These are phyloP conservation scores for Dictyostelium intermedium DNA, from an alignment of 78 protist genomes.

Conservation along the genomic window DNA sequence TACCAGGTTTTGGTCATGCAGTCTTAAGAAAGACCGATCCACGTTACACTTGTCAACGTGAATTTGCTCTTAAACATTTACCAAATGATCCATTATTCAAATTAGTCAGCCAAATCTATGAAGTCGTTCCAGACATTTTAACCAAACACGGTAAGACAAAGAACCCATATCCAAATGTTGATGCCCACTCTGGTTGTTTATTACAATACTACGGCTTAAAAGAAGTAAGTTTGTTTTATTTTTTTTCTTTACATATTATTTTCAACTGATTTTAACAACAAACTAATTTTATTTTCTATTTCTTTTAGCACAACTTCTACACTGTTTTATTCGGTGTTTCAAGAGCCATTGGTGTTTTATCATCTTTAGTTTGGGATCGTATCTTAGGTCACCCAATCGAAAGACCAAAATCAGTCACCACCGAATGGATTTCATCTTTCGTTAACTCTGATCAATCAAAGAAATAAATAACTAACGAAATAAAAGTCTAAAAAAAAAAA, in stretches of 20 bases:
- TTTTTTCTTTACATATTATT: background rate
- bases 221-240: background rate
- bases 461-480: background rate
- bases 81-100: slow-evolving; percentile 96
- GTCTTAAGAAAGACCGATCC: slow-evolving; percentile 96
- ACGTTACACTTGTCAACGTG: slow-evolving; percentile 97
- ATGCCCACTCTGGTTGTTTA: slow-evolving; percentile 98
- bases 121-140: slow-evolving; percentile 93
- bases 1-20: slow-evolving; percentile 99
- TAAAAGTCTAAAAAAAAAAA: background rate
- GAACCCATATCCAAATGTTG: slow-evolving; percentile 98
- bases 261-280: slow-evolving; percentile 87
- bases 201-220: slow-evolving; percentile 75
- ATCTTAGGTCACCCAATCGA: slow-evolving; percentile 96
- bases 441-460: background rate
- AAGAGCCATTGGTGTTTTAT: slow-evolving; percentile 96
- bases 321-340: slow-evolving; percentile 98
- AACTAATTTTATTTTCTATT: background rate
- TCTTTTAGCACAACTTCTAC: slow-evolving; percentile 87
- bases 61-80: slow-evolving; percentile 96
- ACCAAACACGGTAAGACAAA: slow-evolving; percentile 96
- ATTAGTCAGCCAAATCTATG: slow-evolving; percentile 87
- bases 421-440: slow-evolving; percentile 79
- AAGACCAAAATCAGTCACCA: slow-evolving; percentile 97
- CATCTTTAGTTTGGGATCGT: slow-evolving; percentile 95